Evolutionary conservation across 257 asterid species (phyloP), one percentile per base, ranked within the genome.

Genomic region (Penstemon eatonii): DNA sequence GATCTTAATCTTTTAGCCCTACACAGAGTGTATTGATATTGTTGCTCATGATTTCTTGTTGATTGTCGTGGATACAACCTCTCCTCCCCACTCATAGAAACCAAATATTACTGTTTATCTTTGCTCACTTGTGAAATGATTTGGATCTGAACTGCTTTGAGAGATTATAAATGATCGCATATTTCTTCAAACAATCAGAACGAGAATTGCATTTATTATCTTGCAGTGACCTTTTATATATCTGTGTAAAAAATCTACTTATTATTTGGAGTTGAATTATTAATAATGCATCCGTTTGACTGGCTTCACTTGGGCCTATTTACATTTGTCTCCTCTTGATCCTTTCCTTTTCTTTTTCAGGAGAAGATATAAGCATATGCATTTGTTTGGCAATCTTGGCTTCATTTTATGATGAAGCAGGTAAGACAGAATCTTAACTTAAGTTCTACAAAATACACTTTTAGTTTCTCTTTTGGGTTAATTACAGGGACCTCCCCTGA

Each of bases 301-400:
- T 25, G 33, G 33, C 33, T 25, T 25, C 33, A 25, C 33, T 25
- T 25, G 33, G 33, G 33, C 33, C 33, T 38, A 38, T 49, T 43
- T 36, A 6, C 70, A 2, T 51, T n/a, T 10, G 25, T 44, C 39
- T 41, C 44, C 58, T 33, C 39, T 49, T 56, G 55, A 58, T 67
- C 63, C 19, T 47, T 11, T 37, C 64, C 57, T 77, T 54, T 37
- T 76, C 25, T 70, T 50, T 49, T 75, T 66, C 92, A 93, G 99
- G 99, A 51, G 95, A 90, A 81, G 97, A 93, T 75, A 83, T 93
- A 66, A 93, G 99, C 80, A 58, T 93, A 46, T 93, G 97, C 72
- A 72, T 93, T 44, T 82, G 88, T 62, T 76, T 90, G 84, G 96
- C 96, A 71, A 84, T 93, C 83, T 77, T 90, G 78, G 68, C 78